Evolutionary conservation across 2,329 filamentous ascomycete species (phyloP), one percentile per base, ranked within the genome.

Genomic region (Pestalotiopsis sp.): DNA sequence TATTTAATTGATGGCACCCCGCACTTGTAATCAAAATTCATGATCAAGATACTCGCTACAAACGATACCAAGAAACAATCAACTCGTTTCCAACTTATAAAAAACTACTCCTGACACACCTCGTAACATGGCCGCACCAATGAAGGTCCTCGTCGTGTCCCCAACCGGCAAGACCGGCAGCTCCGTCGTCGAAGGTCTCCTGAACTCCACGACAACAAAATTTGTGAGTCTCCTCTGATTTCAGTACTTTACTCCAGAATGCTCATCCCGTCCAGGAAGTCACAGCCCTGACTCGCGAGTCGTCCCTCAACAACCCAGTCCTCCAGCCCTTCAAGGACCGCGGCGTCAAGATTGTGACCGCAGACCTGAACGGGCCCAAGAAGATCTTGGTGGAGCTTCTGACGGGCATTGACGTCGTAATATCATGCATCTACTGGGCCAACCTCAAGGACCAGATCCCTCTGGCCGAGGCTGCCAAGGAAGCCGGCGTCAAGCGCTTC

Each of bases 401-500:
- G 44, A 65, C 44, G 9, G 62, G 62, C 4, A 65, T 65, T 7
- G 82, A 86, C 65, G 77, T 83, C 20, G 77, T 86, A 40, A 81
- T 86, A 68, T 81, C 79, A 40, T 77, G 77, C 66, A 79, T 86
- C 24, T 71, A 75, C 24, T 75, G 76, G 3, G 71, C 71, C 3
- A 74, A 75, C 40, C 75, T 80, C 40, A 72, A 78, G 35, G 78
- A 80, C 11, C 82, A 88, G 69, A 80, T 84, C 10, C 78, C 78
- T 1, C 78, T 88, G 1, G 80, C 81, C 39, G 80, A 79, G 40
- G 86, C 85, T 2, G 81, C 83, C 1, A 84, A 85, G 70, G 77
- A 78, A 60, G 83, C 81, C 3, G 83, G 84, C 0, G 81, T 87
- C 10, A 79, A 81, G 69, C 81, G 86, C 57, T 88, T 86, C 70